phyloP scores from a whole-genome alignment of 2,329 filamentous ascomycete genomes.

The Phaeosphaeriaceae sp. region DNA sequence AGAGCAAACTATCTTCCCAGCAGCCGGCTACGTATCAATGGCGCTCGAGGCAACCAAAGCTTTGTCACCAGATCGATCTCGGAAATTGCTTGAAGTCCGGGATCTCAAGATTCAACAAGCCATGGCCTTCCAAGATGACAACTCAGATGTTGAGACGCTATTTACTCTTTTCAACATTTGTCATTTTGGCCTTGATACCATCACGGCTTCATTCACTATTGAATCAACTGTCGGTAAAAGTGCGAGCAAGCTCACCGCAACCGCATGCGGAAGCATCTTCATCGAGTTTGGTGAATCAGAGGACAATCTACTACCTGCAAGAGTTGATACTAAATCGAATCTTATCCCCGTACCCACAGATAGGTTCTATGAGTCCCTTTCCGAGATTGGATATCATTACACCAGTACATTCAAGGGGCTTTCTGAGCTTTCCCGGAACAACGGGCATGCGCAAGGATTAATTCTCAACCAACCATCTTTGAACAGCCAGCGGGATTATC shows the following conservation, averaged over 20 bases:
- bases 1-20: too few relatives aligned
- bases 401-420: slow-evolving; percentile 5
- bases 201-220: not conserved
- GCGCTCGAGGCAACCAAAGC: too few relatives aligned
- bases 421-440: too few relatives aligned
- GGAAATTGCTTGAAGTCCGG: not conserved
- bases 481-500: too few relatives aligned
- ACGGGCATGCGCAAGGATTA: not conserved
- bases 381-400: slow-evolving; percentile 22
- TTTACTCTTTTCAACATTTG: too few relatives aligned
- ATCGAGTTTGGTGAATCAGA: too few relatives aligned
- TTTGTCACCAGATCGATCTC: too few relatives aligned
- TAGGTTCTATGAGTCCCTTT: slow-evolving; percentile 16
- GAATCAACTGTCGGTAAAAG: not conserved
- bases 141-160: not conserved
- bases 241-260: not conserved
- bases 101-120: slow-evolving; percentile 3
- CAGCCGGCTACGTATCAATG: too few relatives aligned
- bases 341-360: not conserved
- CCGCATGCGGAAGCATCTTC: too few relatives aligned
- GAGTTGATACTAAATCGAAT: not conserved
- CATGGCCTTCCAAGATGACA: not conserved
- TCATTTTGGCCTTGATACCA: too few relatives aligned
- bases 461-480: too few relatives aligned
- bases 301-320: too few relatives aligned